phyloP scores from a whole-genome alignment of 805 yeast genomes.

The Starmerella apicola region DNA sequence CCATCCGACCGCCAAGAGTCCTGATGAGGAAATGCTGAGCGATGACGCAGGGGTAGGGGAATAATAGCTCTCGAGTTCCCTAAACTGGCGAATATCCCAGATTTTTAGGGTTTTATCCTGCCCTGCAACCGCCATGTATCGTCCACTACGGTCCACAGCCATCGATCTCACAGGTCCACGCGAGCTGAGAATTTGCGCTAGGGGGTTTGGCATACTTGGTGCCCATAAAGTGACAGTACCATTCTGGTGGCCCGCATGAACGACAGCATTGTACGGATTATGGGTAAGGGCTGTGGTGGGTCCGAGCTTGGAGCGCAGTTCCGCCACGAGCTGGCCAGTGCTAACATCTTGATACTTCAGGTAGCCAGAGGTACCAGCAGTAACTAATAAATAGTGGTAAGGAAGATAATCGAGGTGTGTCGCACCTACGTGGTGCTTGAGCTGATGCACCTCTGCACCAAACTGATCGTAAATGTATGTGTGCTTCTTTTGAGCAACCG shows the following conservation, averaged over 20 bases:
- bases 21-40: conserved; percentile 73
- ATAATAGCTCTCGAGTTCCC: conserved; percentile 59
- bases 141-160: conserved; percentile 82
- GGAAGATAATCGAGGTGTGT: conserved; percentile 79
- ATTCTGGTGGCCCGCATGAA: conserved; percentile 85
- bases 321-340: conserved; percentile 77
- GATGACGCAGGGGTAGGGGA: conserved; percentile 78
- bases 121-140: conserved; percentile 87
- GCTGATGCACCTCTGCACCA: conserved; percentile 83
- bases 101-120: conserved; percentile 72
- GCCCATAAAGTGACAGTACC: conserved; percentile 93
- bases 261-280: conserved; percentile 91
- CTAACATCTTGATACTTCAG: conserved; percentile 90
- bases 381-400: conserved; percentile 74
- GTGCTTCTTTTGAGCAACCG: conserved; percentile 93
- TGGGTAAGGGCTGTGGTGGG: conserved; percentile 81
- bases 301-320: conserved; percentile 75
- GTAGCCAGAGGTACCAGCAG: conserved; percentile 83
- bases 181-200: conserved; percentile 67
- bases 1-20: conserved; percentile 80
- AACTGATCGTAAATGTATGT: conserved; percentile 82
- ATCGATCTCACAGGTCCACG: conserved; percentile 80
- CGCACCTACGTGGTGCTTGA: conserved; percentile 80
- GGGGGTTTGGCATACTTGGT: conserved; percentile 73
- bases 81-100: conserved; percentile 85